Percentiles rank a stretch among this genome's conserved stretches.
These are phyloP conservation scores for Marsdenia floribunda DNA, from an alignment of 257 asterid species.

Conservation along the genomic window DNA sequence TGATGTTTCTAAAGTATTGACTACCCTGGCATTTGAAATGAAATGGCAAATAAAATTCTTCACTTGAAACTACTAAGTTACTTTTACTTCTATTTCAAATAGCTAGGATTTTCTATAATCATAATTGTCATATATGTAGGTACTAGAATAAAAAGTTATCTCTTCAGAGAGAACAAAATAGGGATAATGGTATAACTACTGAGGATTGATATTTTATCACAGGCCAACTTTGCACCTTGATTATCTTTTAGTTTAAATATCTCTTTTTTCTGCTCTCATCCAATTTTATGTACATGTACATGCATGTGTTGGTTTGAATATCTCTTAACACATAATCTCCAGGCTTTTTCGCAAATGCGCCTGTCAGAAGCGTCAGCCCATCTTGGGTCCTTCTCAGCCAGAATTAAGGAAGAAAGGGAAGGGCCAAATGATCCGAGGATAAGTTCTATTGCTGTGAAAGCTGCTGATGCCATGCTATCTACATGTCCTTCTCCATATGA, in stretches of 20 bases:
- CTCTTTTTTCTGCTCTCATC: neutral
- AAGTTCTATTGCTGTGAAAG: constrained; percentile 70
- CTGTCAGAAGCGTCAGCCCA: constrained; percentile 93
- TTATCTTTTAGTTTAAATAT: neutral
- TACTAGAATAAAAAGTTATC: neutral
- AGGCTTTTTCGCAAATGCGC: constrained; percentile 99
- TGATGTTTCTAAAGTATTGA: neutral
- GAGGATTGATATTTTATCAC: neutral
- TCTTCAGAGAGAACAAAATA: neutral
- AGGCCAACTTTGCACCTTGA: neutral
- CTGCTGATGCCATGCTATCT: constrained; percentile 86
- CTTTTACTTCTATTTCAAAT: neutral
- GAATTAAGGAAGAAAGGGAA: constrained; percentile 91
- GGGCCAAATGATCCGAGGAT: constrained; percentile 62
- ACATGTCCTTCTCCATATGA: constrained; percentile 90
- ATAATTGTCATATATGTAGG: neutral
- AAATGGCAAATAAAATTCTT: neutral
- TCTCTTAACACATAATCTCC: constrained; percentile 16
- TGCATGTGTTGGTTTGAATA: neutral
- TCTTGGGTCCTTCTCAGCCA: constrained; percentile 79
- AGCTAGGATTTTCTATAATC: neutral
- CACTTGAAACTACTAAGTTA: neutral
- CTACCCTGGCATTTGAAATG: neutral
- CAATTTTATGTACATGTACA: neutral
- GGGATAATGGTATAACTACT: neutral